Evolutionary conservation across 179 eudicot genomes (phyloP).

Genomic region (Nepenthes alata): DNA sequence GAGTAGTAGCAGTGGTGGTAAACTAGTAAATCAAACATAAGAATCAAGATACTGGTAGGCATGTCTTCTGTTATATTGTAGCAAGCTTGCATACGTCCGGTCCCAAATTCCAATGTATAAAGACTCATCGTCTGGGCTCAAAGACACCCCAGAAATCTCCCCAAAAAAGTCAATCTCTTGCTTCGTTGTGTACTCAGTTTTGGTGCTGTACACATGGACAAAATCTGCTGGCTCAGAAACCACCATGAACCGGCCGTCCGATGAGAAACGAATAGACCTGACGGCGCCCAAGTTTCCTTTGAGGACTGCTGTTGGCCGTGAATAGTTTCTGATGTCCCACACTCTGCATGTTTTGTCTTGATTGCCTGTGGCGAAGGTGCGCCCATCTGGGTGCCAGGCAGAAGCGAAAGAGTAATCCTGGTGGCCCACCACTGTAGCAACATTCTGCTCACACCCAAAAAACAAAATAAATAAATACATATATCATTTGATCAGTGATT

Average conservation of each 20-base stretch:
- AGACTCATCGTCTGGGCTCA: conserved; percentile 76
- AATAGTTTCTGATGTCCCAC: conserved; percentile 64
- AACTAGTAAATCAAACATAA: conserved; percentile 13
- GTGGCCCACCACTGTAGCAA: conserved; percentile 56
- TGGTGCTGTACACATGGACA: conserved; percentile 56
- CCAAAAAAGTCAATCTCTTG: conserved; percentile 91
- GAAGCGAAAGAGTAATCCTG: conserved; percentile 75
- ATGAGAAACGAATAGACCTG: conserved; percentile 65
- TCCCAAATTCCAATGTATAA: conserved; percentile 79
- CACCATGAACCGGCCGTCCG: conserved; percentile 69
- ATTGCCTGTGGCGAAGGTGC: conserved; percentile 70
- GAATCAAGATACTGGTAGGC: conserved; percentile 59
- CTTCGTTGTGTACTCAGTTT: conserved; percentile 29
- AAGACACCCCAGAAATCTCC: conserved; percentile 68
- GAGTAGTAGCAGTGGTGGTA: background rate
- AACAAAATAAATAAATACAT: too few species aligned
- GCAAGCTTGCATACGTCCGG: conserved; percentile 79
- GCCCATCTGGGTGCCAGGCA: conserved; percentile 78
- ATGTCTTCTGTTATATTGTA: conserved; percentile 52
- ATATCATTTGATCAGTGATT: too few species aligned
- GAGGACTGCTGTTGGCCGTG: conserved; percentile 38
- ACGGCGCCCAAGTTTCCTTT: conserved; percentile 79
- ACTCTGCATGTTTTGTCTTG: conserved; percentile 85
- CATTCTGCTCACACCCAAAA: conserved; percentile 23
- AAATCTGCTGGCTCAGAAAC: conserved; percentile 88